phyloP scores from a whole-genome alignment of 2,329 filamentous ascomycete genomes.

The Colletotrichum costaricense region DNA sequence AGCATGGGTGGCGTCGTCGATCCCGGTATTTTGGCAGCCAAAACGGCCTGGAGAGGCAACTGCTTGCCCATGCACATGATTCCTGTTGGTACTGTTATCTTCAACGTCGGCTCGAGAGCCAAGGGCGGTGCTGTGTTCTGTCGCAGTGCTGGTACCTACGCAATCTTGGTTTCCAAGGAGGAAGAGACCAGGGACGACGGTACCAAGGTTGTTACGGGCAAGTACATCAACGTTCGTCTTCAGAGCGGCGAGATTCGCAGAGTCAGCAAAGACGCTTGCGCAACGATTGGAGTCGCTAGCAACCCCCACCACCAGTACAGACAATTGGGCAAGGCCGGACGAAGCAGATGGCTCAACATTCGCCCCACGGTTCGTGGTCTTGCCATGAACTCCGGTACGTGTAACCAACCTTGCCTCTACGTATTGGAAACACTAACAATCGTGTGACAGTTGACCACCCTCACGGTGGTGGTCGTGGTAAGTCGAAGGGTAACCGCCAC shows the following conservation, averaged over 20 bases:
- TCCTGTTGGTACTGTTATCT: slow-evolving; percentile 91
- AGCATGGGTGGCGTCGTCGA: slow-evolving; percentile 95
- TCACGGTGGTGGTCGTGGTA: slow-evolving; percentile 98
- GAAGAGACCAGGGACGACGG: slow-evolving; percentile 75
- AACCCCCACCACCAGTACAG: slow-evolving; percentile 92
- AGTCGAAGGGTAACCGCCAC: slow-evolving; percentile 97
- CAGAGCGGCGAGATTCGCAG: slow-evolving; percentile 93
- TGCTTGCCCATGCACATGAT: slow-evolving; percentile 97
- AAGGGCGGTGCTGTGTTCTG: slow-evolving; percentile 89
- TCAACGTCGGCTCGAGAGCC: slow-evolving; percentile 83
- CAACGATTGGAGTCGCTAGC: slow-evolving; percentile 93
- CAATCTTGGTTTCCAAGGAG: slow-evolving; percentile 88
- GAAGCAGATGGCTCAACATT: slow-evolving; percentile 93
- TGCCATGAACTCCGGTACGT: slow-evolving; percentile 94
- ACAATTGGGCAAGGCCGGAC: slow-evolving; percentile 93
- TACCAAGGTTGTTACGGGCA: slow-evolving; percentile 72
- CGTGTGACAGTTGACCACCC: slow-evolving; percentile 81
- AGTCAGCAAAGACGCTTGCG: slow-evolving; percentile 92
- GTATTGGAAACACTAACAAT: slow-evolving; percentile 18
- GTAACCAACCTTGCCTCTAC: neutral
- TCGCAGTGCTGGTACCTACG: slow-evolving; percentile 92
- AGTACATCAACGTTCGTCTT: slow-evolving; percentile 85
- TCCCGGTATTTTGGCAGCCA: slow-evolving; percentile 94
- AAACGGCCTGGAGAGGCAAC: slow-evolving; percentile 94
- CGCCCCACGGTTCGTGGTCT: slow-evolving; percentile 95